Base-by-base conservation (phyloP, 768 basidiomycete genomes). In the Boletus coccyginus region DNA sequence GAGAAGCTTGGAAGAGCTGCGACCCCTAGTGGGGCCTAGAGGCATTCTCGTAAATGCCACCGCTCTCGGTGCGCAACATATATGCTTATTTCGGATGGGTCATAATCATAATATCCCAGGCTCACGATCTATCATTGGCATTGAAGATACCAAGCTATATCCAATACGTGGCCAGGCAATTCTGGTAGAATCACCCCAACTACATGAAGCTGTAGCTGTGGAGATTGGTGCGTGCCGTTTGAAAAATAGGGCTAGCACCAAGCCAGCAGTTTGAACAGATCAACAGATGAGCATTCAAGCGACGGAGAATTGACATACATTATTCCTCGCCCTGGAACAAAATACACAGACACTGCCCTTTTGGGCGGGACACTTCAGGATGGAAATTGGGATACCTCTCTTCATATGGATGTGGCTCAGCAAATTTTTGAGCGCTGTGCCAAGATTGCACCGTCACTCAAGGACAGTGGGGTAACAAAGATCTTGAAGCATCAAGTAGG, bases 101-200 rank as follows among this genome's bases (percentile, higher is more conserved):
- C 17, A 54, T 50, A 19, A 38, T 24, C 36, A 19, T 41, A n/a
- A 41, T 13, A 24, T 32, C 35, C 40, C 49, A 80, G 88, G 88
- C 6, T 84, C 92, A 9, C 78, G 83, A 48, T 84, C 83, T 33
- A 77, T 96, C 43, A 82, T 89, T 13, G 94, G 93, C 7, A 83
- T 95, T 3, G 86, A 94, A 64, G 94, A 97, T 69, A 77, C 78
- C 55, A 75, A 74, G 24, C 74, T 94, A 24, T 84, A 82, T 66
- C 92, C 94, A 1, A 81, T 94, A 59, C 79, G 92, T 43, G 94
- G 94, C 9, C 94, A 96, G 73, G 87, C 90, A 0, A 84, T 94
- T 10, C 69, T 94, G 17, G 77, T 95, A 21, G 71, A 81, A 39
- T 89, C 90, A 3, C 87, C 90, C 0, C 79, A 81, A 73, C 74